Percentiles rank a stretch among this genome's conserved stretches.
phyloP scores from a whole-genome alignment of 1,284 basidiomycete genomes.

The Pseudozyma hubeiensis region DNA sequence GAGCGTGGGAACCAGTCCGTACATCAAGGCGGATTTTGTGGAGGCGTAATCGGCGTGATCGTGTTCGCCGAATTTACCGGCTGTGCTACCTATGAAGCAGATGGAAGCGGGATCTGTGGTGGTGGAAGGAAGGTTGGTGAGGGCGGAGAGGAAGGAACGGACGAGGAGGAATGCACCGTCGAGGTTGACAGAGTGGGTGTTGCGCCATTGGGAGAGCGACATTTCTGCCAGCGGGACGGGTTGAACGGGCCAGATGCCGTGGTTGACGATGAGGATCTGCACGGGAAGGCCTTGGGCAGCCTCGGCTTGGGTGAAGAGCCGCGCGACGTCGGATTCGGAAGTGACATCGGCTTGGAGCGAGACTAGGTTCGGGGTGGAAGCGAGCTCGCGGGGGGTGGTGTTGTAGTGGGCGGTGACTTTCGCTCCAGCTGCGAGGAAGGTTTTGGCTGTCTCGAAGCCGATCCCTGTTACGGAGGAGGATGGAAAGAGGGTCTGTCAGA shows the following conservation, averaged over 20 bases:
- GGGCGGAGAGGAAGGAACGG: conserved; percentile 74
- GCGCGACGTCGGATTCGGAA: conserved; percentile 74
- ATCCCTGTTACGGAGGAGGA: conserved; percentile 25
- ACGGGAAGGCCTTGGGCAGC: conserved; percentile 65
- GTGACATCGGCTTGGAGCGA: conserved; percentile 75
- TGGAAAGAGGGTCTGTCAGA: background rate
- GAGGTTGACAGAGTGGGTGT: conserved; percentile 76
- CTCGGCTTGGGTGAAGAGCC: conserved; percentile 62
- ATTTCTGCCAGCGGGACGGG: conserved; percentile 74
- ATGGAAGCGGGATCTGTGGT: conserved; percentile 74
- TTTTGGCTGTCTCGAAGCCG: conserved; percentile 45
- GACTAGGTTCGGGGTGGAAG: conserved; percentile 68
- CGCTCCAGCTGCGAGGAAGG: conserved; percentile 71
- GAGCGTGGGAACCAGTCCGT: conserved; percentile 77
- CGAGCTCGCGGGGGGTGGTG: conserved; percentile 72
- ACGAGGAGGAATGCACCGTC: conserved; percentile 77
- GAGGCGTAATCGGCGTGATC: conserved; percentile 66
- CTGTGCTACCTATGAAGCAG: conserved; percentile 77
- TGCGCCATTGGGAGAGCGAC: conserved; percentile 77
- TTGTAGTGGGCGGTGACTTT: conserved; percentile 81
- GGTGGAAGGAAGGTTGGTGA: conserved; percentile 71
- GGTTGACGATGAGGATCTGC: conserved; percentile 76
- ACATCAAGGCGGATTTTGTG: conserved; percentile 76
- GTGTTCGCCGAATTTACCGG: conserved; percentile 80
- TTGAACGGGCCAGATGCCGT: conserved; percentile 72